Conservation (phyloP, 2,329 filamentous ascomycete species). For the Colletotrichum sp. region DNA sequence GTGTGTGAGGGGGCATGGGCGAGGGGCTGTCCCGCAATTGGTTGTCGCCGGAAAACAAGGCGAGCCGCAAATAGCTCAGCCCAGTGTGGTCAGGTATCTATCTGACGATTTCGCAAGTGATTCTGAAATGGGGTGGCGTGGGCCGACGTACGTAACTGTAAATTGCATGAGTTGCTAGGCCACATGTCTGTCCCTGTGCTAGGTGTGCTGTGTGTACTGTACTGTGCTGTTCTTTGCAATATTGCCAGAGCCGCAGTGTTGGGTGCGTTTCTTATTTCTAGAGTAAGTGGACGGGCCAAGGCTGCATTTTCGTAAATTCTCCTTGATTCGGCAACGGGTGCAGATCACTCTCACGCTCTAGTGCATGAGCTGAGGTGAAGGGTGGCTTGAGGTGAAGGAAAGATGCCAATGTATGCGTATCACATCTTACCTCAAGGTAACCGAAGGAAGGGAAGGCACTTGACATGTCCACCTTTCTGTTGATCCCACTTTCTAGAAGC, state of each 20-base stretch:
- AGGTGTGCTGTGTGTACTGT: background rate
- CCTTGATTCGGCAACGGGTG: background rate
- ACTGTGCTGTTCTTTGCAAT: background rate
- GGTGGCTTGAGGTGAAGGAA: background rate
- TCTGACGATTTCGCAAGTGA: background rate
- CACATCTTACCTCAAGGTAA: no score
- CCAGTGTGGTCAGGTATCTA: background rate
- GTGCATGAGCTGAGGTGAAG: background rate
- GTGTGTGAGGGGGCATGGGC: background rate
- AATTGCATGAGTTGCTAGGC: background rate
- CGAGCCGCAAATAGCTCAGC: background rate
- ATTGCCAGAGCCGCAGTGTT: background rate
- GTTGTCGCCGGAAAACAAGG: background rate
- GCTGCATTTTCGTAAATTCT: background rate
- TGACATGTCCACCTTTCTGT: background rate
- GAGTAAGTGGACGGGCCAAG: background rate
- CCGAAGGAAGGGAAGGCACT: background rate
- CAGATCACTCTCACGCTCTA: background rate
- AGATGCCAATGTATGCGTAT: background rate
- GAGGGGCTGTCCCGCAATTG: background rate
- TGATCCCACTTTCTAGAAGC: background rate
- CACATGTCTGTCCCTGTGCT: background rate
- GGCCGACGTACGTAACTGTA: background rate
- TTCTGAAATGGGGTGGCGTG: background rate
- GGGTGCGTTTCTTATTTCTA: background rate